Evolutionary conservation across 371 early-diverging fungal genomes (phyloP).

Genomic region (Mucor indicus): DNA sequence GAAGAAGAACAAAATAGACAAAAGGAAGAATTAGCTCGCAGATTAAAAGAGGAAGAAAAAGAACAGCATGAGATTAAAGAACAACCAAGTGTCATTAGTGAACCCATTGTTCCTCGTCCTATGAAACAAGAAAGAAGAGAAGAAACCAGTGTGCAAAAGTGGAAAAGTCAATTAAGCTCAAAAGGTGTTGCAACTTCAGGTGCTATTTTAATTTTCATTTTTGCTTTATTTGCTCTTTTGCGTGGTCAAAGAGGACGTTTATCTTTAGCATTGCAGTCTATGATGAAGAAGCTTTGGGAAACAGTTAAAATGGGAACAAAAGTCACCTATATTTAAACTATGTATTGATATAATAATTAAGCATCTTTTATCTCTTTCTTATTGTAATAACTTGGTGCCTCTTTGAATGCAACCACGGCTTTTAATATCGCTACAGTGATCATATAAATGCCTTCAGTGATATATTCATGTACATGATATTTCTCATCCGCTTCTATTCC

Average conservation of each 20-base stretch:
- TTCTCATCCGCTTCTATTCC: slow-evolving; percentile 56
- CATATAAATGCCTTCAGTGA: slow-evolving; percentile 55
- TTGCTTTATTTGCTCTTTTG: slow-evolving; percentile 22
- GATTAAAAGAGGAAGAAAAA: too few relatives aligned
- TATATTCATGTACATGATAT: slow-evolving; percentile 58
- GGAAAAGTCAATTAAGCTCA: too few relatives aligned
- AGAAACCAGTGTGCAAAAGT: too few relatives aligned
- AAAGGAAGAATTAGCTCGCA: too few relatives aligned
- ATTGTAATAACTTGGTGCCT: slow-evolving; percentile 45
- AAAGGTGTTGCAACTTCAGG: too few relatives aligned
- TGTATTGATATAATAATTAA: too few relatives aligned
- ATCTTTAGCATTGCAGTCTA: slow-evolving; percentile 3
- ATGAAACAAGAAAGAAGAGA: too few relatives aligned
- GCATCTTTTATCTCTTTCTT: neutral
- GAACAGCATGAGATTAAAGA: too few relatives aligned
- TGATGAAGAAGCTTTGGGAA: slow-evolving; percentile 33
- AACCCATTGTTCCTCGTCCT: too few relatives aligned
- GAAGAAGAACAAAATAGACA: too few relatives aligned
- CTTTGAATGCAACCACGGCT: slow-evolving; percentile 63
- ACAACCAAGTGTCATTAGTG: too few relatives aligned
- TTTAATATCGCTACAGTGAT: slow-evolving; percentile 54
- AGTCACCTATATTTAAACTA: neutral
- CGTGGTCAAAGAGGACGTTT: slow-evolving; percentile 19
- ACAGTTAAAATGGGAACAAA: slow-evolving; percentile 26
- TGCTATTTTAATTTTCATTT: slow-evolving; percentile 3